Evolutionary conservation across 306 rosid species (phyloP).

Genomic region (Citrullus amarus): DNA sequence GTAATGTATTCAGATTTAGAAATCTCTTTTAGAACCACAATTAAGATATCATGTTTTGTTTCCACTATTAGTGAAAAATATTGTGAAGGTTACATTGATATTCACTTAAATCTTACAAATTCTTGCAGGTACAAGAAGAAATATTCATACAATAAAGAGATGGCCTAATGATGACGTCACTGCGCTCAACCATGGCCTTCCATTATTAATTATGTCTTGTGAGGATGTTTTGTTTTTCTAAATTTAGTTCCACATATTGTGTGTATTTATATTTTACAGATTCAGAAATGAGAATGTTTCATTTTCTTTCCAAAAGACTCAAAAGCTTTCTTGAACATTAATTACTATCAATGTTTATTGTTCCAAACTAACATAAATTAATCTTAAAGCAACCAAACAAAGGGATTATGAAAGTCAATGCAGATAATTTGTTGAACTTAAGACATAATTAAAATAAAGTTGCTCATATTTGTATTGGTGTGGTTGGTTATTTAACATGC

Average conservation of each 20-base stretch:
- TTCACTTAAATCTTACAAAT: background rate
- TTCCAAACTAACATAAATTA: background rate
- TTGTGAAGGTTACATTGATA: background rate
- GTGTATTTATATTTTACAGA: background rate
- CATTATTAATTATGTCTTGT: background rate
- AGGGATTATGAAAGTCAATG: background rate
- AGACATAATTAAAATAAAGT: background rate
- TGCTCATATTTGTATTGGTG: background rate
- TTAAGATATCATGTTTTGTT: background rate
- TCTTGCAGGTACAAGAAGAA: background rate
- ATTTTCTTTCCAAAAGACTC: background rate
- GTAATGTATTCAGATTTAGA: background rate
- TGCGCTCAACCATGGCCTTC: background rate
- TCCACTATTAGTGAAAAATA: background rate
- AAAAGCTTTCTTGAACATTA: background rate
- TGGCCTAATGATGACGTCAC: background rate
- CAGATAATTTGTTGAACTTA: background rate
- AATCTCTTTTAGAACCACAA: background rate
- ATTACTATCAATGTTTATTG: background rate
- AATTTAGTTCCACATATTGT: background rate
- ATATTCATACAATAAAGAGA: constrained; percentile 1
- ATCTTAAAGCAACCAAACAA: background rate
- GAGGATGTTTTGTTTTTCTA: background rate
- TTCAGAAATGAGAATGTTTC: background rate
- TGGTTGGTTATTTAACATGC: no score